Percentiles rank a stretch among this genome's conserved stretches.
These are phyloP conservation scores for Boletales sp. DNA, from an alignment of 768 basidiomycete genomes.

Conservation along the genomic window DNA sequence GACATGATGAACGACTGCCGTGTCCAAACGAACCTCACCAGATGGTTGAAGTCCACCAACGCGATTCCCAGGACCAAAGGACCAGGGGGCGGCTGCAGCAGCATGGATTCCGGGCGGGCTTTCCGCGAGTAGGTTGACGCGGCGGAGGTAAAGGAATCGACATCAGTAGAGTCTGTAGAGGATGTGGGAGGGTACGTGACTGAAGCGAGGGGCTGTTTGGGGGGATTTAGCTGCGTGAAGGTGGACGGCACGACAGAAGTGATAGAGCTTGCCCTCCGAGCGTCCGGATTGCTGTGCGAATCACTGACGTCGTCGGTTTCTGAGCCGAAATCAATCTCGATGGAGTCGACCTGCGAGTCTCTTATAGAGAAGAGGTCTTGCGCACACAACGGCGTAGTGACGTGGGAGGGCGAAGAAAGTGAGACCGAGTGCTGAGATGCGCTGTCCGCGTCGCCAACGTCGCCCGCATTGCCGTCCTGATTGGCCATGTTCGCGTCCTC, in stretches of 20 bases:
- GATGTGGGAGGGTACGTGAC: conserved; percentile 61
- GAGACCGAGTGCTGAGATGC: conserved; percentile 78
- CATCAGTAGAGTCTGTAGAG: conserved; percentile 42
- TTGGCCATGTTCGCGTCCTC: conserved; percentile 6
- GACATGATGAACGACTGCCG: conserved; percentile 9
- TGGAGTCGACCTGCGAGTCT: conserved; percentile 43
- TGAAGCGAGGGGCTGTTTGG: conserved; percentile 31
- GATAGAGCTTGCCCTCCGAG: conserved; percentile 43
- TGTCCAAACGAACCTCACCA: conserved; percentile 47
- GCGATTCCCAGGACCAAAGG: conserved; percentile 82
- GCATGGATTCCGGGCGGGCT: conserved; percentile 73
- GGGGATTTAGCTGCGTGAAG: conserved; percentile 32
- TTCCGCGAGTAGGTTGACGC: conserved; percentile 58
- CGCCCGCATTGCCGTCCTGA: conserved; percentile 37
- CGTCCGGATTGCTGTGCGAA: conserved; percentile 35
- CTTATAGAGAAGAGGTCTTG: conserved; percentile 36
- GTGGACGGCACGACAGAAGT: conserved; percentile 50
- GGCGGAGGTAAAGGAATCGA: conserved; percentile 58
- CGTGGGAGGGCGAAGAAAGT: conserved; percentile 56
- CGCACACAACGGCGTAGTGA: conserved; percentile 15
- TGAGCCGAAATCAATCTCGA: conserved; percentile 53
- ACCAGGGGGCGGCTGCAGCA: conserved; percentile 52
- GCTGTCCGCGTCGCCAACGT: conserved; percentile 62
- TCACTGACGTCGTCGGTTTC: conserved; percentile 53
- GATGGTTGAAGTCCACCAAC: conserved; percentile 92